Percentiles rank a stretch among this genome's conserved stretches.
Conservation (phyloP, 2,329 filamentous ascomycete genomes). For the Aspergillus udagawae region DNA sequence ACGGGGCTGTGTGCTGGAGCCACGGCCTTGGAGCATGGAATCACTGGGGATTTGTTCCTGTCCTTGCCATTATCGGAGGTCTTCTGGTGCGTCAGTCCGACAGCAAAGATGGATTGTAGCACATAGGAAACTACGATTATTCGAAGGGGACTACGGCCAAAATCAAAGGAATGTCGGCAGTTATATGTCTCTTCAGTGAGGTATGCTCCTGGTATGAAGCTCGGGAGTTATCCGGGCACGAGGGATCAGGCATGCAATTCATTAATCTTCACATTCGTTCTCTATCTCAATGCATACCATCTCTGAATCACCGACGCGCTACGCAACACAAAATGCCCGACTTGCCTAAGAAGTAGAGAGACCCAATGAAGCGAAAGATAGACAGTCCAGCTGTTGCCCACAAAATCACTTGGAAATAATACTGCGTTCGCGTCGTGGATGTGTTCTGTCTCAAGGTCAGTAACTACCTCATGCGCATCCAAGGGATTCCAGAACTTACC, state of each 20-base stretch:
- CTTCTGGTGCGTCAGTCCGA: slow-evolving; percentile 11
- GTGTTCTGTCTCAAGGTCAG: slow-evolving; percentile 49
- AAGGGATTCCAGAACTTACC: slow-evolving; percentile 54
- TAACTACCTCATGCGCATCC: background rate
- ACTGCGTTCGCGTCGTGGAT: slow-evolving; percentile 71
- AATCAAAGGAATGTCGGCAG: background rate
- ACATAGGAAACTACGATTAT: background rate
- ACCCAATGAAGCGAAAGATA: slow-evolving; percentile 84
- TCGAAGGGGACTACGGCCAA: background rate
- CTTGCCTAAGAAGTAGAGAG: slow-evolving; percentile 89
- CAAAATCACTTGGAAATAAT: slow-evolving; percentile 88
- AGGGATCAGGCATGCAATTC: background rate
- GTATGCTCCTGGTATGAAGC: background rate
- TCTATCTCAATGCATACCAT: slow-evolving; percentile 11
- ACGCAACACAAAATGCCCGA: slow-evolving; percentile 98
- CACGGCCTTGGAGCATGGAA: slow-evolving; percentile 44
- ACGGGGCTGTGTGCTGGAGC: slow-evolving; percentile 43
- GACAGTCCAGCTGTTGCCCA: slow-evolving; percentile 84
- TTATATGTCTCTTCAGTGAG: background rate
- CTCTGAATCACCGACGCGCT: slow-evolving; percentile 59
- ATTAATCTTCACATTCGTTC: background rate
- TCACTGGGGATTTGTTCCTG: slow-evolving; percentile 49
- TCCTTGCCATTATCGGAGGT: slow-evolving; percentile 34
- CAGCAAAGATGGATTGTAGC: background rate
- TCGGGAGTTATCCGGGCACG: too few relatives aligned